Base-by-base conservation (phyloP, 2,329 filamentous ascomycete species). In the Penicillium palitans region DNA sequence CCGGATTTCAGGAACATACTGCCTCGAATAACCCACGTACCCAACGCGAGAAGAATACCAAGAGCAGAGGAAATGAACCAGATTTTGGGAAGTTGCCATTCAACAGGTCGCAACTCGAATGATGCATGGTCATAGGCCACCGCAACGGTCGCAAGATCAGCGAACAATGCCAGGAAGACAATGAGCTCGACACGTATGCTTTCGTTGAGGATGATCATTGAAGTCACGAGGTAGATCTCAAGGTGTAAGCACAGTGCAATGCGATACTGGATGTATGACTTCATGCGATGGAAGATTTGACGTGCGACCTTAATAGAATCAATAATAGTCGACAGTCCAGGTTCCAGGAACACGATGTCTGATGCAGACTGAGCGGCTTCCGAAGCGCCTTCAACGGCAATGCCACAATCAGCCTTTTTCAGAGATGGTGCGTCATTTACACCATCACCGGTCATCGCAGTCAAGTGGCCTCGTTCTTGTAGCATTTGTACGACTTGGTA, bases 61-160 rank as follows among this genome's bases (percentile, higher is more conserved):
- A 91, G 83, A 67, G 75, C 56, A 4, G 70, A 63, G 1, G 74
- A 76, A 42, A 92, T 90, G 67, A 91, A 82, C 89, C 89, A 91
- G 70, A 91, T 91, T 80, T 91, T 92, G 58, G 89, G 88, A 53
- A 92, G 77, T 76, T 92, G 89, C 89, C 89, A 92, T 77, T 91
- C 88, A 63, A 91, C 89, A 1, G 89, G 89, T 21, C 89, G 86
- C 57, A 83, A 81, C 72, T 92, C 89, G 65, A 87, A 90, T 70
- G 90, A 87, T n/a, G 89, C 89, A 73, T 91, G 89, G 70, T 92
- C 89, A 77, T 91, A 91, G n/a, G 89, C 89, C 42, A 91, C 87
- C 49, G 89, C 89, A 61, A 92, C 89, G 53, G 89, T 92, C 56
- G 89, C 89, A 74, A 92, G 79, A 81, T 92, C 89, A 61, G 89